Base-by-base conservation (phyloP, 495 filamentous ascomycete species). In the Neurospora africana region DNA sequence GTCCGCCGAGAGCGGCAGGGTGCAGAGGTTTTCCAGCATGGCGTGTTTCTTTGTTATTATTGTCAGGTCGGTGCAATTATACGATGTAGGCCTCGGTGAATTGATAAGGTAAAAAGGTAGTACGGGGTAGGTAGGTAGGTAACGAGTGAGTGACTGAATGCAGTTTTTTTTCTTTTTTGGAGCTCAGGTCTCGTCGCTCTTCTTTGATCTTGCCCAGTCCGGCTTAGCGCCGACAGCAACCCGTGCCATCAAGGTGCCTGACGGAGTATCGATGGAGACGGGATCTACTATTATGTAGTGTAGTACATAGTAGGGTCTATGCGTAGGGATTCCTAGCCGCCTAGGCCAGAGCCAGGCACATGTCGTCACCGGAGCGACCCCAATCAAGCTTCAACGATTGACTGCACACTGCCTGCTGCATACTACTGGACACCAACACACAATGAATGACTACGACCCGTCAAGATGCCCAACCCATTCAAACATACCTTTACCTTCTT, bases 21-120 rank as follows among this genome's bases (percentile, higher is more conserved):
- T 92, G 85, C 94, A 97, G 72, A 96, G 86, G 72, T 90, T 94
- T 79, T 97, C 93, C 77, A 93, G 90, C 91, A 86, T 85, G 74
- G 47, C 73, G 17, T 65, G 53, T 61, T 33, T 30, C 27, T 15
- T 33, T 65, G 53, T 35, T 33, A 27, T 6, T 27, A 11, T 53
- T 30, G 23, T 61, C 13, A 61, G 13, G 23, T 61, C 23, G 23
- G 53, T 30, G 53, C 23, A 65, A 33, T 8, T 27, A 65, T 30
- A 61, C 27, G 6, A 61, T 27, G 11, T 58, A 27, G 21, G 44
- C 44, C 44, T 53, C 44, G 44, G 44, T 58, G 47, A 58, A 58
- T 58, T 30, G 44, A 53, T n/a, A n/a, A n/a, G n/a, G n/a, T 27
- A 53, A 53, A 53, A 2, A 33, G 33, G 33, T 11, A 23, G 7